Evolutionary conservation across 83 land plant species (phyloP).

Genomic region (Diphasiastrum complanatum): DNA sequence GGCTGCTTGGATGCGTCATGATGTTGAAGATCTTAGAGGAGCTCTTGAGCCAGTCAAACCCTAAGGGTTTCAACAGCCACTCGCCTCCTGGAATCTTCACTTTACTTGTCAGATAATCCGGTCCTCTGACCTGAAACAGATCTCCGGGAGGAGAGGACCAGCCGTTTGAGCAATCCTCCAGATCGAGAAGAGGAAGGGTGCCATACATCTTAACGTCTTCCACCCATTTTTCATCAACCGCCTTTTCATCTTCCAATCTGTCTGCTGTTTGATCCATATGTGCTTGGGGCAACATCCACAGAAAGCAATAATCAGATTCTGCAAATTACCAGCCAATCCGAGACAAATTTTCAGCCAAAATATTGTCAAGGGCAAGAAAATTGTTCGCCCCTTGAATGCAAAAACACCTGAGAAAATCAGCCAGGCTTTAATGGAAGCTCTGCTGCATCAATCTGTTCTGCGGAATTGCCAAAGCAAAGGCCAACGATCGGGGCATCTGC

Average conservation of each 20-base stretch:
- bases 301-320: no score
- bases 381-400: no score
- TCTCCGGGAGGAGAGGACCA: slow-evolving; percentile 15
- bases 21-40: slow-evolving; percentile 6
- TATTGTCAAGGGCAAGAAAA: no score
- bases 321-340: no score
- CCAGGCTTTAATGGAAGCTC: no score
- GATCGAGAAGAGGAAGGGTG: not conserved
- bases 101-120: not conserved
- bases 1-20: slow-evolving; percentile 4
- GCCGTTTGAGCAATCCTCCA: slow-evolving; percentile 4
- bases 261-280: no score
- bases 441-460: no score
- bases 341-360: no score
- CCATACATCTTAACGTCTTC: not conserved
- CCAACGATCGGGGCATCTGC: no score
- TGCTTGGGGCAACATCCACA: no score
- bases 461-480: no score
- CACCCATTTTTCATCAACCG: slow-evolving; percentile 18
- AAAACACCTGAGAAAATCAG: no score
- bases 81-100: slow-evolving; percentile 5
- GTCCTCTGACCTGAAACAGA: slow-evolving; percentile 11
- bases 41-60: slow-evolving; percentile 13
- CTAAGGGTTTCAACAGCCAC: slow-evolving; percentile 11
- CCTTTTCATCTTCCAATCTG: slow-evolving; percentile 6